Percentiles rank a stretch among this genome's conserved stretches.
Conservation (phyloP, 768 basidiomycete species). For the Tulasnella sp. region DNA sequence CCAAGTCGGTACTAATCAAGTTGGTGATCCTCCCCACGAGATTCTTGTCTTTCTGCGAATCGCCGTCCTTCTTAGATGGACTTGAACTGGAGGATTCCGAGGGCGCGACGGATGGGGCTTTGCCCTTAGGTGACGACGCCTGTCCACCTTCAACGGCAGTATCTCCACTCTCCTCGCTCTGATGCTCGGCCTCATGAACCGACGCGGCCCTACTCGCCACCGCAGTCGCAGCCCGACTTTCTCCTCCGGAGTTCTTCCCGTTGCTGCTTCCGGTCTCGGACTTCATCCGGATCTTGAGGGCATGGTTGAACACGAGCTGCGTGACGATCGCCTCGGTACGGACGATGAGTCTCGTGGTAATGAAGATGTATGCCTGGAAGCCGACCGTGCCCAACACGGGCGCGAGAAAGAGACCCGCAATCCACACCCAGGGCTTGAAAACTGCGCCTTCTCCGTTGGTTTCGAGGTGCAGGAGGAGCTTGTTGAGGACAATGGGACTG, state of each 20-base stretch:
- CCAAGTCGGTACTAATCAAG: conserved; percentile 53
- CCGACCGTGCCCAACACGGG: conserved; percentile 26
- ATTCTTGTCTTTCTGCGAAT: conserved; percentile 29
- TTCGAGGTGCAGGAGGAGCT: conserved; percentile 41
- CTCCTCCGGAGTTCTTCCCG: neutral
- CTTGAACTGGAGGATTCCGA: neutral
- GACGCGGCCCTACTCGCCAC: conserved; percentile 19
- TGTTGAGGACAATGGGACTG: conserved; percentile 11
- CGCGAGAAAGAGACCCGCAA: conserved; percentile 26
- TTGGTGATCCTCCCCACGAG: conserved; percentile 70
- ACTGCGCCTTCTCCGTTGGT: conserved; percentile 34
- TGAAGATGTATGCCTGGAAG: conserved; percentile 45
- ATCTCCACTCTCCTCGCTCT: neutral
- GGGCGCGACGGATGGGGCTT: neutral
- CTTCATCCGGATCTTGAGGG: conserved; percentile 57
- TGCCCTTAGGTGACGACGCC: neutral
- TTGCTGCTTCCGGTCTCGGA: conserved; percentile 20
- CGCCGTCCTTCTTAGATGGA: neutral
- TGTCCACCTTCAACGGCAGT: neutral
- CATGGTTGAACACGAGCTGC: conserved; percentile 73
- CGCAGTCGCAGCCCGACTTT: conserved; percentile 16
- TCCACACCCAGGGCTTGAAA: conserved; percentile 48
- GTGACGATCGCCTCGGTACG: conserved; percentile 42
- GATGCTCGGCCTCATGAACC: neutral
- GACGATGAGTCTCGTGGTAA: conserved; percentile 35